Conservation (phyloP, 2,329 filamentous ascomycete genomes). For the Ascochyta rabiei region DNA sequence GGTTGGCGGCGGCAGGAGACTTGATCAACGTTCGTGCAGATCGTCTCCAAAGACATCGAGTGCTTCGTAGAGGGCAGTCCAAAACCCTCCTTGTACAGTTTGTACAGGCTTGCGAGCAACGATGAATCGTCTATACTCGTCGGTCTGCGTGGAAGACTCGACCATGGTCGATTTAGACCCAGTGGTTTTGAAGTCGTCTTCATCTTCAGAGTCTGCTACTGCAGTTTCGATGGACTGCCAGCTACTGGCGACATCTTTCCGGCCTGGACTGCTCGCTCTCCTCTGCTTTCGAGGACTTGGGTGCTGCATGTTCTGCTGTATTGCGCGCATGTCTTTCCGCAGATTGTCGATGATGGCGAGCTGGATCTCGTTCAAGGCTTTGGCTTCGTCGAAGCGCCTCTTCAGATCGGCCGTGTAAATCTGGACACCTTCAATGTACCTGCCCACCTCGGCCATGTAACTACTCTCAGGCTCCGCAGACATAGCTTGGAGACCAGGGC, state of each 20-base stretch:
- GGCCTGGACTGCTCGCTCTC: not conserved
- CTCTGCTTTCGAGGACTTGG: not conserved
- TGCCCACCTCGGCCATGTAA: slow-evolving; percentile 36
- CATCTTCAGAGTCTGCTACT: not conserved
- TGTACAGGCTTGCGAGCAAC: slow-evolving; percentile 20
- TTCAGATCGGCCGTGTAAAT: slow-evolving; percentile 34
- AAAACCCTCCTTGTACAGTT: slow-evolving; percentile 22
- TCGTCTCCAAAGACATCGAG: slow-evolving; percentile 27
- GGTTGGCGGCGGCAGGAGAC: not conserved
- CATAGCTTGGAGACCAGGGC: not conserved
- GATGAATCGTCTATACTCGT: slow-evolving; percentile 6
- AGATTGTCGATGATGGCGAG: slow-evolving; percentile 41
- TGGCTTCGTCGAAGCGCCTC: slow-evolving; percentile 41
- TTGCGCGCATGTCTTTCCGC: slow-evolving; percentile 28
- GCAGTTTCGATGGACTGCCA: slow-evolving; percentile 12
- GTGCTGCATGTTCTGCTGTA: slow-evolving; percentile 22
- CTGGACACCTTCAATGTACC: slow-evolving; percentile 37
- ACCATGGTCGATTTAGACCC: slow-evolving; percentile 12
- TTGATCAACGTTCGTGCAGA: slow-evolving; percentile 10
- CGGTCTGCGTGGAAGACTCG: slow-evolving; percentile 12
- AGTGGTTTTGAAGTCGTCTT: not conserved
- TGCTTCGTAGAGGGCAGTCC: slow-evolving; percentile 28
- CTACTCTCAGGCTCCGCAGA: slow-evolving; percentile 15
- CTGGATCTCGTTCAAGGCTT: slow-evolving; percentile 41
- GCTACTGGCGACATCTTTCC: slow-evolving; percentile 2